Evolutionary conservation across 2,329 filamentous ascomycete genomes (phyloP), one percentile per base, ranked within the genome.

Genomic region (Penicillium frequentans): DNA sequence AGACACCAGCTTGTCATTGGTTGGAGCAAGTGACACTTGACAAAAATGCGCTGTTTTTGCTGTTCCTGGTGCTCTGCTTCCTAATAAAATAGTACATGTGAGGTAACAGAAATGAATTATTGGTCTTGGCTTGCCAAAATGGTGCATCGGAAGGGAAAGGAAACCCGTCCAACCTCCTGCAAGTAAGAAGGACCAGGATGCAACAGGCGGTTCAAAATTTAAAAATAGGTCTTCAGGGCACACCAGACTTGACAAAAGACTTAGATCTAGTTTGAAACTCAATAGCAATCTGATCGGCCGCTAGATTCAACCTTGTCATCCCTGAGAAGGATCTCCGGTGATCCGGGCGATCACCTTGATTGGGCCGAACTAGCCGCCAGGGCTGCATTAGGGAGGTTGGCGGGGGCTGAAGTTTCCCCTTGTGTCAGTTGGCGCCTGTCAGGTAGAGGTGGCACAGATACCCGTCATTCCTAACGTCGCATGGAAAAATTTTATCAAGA

Each of bases 271-370:
- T 47, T 59, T 58, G 59, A 64, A 65, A 64, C 59, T 51, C 53
- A 56, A 58, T 39, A 54, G 59, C 57, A 61, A 62, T 56, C 51
- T 52, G 52, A 60, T 62, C 54, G 51, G 53, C 55, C 33, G 35
- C 48, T n/a, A 31, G 45, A 43, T 49, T 49, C 51, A 45, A 54
- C 24, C 26, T 23, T 33, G 21, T 31, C 31, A 44, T 52, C 33
- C 27, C 29, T 46, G 48, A 46, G 52, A 45, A 26, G 49, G 60
- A 64, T 63, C 62, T 59, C 57, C 59, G 44, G 39, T 49, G 54
- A 57, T 49, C 61, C 60, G 54, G 33, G 57, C 47, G 61, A 49
- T 58, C 47, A 35, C 19, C 16, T 49, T 61, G 53, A 64, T 64
- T 65, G 63, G 64, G 27, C 33, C 29, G 33, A 42, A 11, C 33